Evolutionary conservation across 2,329 filamentous ascomycete genomes (phyloP).

Genomic region (Elsinoe perseae): DNA sequence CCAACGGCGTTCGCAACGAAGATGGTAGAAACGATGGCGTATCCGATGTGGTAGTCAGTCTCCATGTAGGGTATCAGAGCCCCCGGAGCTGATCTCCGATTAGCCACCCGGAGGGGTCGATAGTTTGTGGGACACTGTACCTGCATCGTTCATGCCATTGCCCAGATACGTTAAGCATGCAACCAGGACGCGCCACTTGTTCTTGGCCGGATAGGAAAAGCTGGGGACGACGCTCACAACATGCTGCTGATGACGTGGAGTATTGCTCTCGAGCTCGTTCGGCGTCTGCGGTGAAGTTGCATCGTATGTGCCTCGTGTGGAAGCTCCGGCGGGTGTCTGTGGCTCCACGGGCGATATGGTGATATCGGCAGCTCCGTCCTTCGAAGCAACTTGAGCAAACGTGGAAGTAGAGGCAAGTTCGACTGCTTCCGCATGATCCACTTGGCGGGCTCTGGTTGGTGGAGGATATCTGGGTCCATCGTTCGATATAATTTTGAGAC

Average conservation of each 20-base stretch:
- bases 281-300: slow-evolving; percentile 28
- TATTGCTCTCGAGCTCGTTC: slow-evolving; percentile 47
- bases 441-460: not conserved
- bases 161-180: slow-evolving; percentile 59
- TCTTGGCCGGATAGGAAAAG: slow-evolving; percentile 54
- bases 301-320: slow-evolving; percentile 16
- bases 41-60: slow-evolving; percentile 64
- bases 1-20: slow-evolving; percentile 72
- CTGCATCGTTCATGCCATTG: slow-evolving; percentile 61
- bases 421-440: slow-evolving; percentile 20
- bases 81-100: slow-evolving; percentile 47
- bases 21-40: slow-evolving; percentile 71
- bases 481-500: not conserved
- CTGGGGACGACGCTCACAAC: slow-evolving; percentile 46
- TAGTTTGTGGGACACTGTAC: not conserved
- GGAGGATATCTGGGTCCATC: not conserved
- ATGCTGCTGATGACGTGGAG: slow-evolving; percentile 40
- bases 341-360: slow-evolving; percentile 13
- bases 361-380: not conserved
- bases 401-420: slow-evolving; percentile 20
- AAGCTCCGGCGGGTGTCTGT: slow-evolving; percentile 16
- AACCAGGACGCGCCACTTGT: slow-evolving; percentile 59
- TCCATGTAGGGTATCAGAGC: slow-evolving; percentile 78
- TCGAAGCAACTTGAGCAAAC: not conserved
- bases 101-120: not conserved